A percentile compares a stretch with the other conserved stretches of the same genome.
Evolutionary conservation across 768 basidiomycete species (phyloP).

Genomic region (Stropharia rugosoannulata): DNA sequence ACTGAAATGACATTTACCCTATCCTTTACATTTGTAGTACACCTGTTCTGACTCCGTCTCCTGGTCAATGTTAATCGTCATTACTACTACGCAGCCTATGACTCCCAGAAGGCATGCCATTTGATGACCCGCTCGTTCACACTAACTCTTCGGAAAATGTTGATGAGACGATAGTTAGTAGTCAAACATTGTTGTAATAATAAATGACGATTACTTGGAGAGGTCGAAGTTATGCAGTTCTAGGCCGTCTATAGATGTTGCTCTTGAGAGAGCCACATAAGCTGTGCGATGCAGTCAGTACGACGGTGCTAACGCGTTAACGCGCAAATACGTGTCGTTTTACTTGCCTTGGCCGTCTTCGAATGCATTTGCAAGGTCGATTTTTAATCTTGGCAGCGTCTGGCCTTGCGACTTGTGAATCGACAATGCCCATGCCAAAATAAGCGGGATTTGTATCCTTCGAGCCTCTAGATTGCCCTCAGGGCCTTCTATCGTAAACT

Average conservation of each 20-base stretch:
- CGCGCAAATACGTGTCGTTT: not conserved
- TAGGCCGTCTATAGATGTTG: conserved; percentile 59
- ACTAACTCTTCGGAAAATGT: too few relatives aligned
- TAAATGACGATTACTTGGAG: conserved; percentile 39
- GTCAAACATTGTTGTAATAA: too few relatives aligned
- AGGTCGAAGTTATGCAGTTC: conserved; percentile 64
- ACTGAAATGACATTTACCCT: not conserved
- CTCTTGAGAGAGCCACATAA: conserved; percentile 71
- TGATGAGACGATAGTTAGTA: too few relatives aligned
- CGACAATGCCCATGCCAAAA: conserved; percentile 78
- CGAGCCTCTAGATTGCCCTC: conserved; percentile 56
- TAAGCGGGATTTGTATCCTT: conserved; percentile 54
- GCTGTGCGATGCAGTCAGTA: conserved; percentile 29
- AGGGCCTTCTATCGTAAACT: conserved; percentile 58
- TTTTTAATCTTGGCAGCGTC: conserved; percentile 76
- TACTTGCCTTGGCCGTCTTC: conserved; percentile 71
- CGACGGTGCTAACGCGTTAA: not conserved
- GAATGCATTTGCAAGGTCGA: conserved; percentile 72
- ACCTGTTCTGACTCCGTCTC: conserved; percentile 22
- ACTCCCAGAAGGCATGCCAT: conserved; percentile 46
- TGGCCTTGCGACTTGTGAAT: conserved; percentile 92
- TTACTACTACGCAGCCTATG: conserved; percentile 6
- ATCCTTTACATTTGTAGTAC: conserved; percentile 6
- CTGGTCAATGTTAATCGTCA: conserved; percentile 1
- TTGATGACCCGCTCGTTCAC: conserved; percentile 38